Percentiles rank a stretch among this genome's conserved stretches.
phyloP scores from a whole-genome alignment of 208 protist species.

The Leishmania lainsoni region DNA sequence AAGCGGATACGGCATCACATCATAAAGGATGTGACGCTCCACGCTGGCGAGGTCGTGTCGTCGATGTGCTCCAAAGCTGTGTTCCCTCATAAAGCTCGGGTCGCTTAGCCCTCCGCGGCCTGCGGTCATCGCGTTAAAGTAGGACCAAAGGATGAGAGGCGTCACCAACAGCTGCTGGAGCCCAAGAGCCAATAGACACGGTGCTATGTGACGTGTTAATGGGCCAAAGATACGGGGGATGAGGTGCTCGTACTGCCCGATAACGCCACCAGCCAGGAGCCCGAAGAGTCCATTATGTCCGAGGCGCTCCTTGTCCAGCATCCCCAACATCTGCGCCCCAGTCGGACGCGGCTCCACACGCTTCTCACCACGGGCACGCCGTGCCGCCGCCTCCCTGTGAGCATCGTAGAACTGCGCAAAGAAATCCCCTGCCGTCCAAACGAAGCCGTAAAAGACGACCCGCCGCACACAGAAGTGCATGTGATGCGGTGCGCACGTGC shows the following conservation, averaged over 20 bases:
- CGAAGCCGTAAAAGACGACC: conserved; percentile 24
- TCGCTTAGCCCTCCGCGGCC: conserved; percentile 58
- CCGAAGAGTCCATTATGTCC: conserved; percentile 52
- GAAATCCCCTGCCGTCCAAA: conserved; percentile 67
- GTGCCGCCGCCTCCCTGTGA: conserved; percentile 51
- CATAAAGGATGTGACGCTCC: conserved; percentile 51
- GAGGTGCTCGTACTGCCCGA: conserved; percentile 32
- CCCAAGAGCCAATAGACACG: conserved; percentile 50
- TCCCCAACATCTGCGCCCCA: conserved; percentile 47
- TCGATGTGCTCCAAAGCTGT: conserved; percentile 27
- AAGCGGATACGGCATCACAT: conserved; percentile 72
- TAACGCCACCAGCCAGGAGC: conserved; percentile 28
- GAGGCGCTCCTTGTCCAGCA: conserved; percentile 65
- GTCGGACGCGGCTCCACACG: conserved; percentile 35
- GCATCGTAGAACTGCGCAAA: conserved; percentile 75
- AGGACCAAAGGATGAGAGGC: conserved; percentile 59
- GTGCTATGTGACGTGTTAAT: conserved; percentile 32
- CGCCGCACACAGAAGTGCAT: conserved; percentile 19
- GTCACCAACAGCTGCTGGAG: conserved; percentile 74
- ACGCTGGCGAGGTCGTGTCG: conserved; percentile 58
- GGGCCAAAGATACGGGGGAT: conserved; percentile 45
- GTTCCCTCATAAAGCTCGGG: conserved; percentile 52
- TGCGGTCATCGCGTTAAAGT: conserved; percentile 75
- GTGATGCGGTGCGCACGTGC: not conserved
- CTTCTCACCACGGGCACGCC: conserved; percentile 44